Evolutionary conservation across 345 rosid genomes (phyloP).

Genomic region (Laguncularia racemosa): DNA sequence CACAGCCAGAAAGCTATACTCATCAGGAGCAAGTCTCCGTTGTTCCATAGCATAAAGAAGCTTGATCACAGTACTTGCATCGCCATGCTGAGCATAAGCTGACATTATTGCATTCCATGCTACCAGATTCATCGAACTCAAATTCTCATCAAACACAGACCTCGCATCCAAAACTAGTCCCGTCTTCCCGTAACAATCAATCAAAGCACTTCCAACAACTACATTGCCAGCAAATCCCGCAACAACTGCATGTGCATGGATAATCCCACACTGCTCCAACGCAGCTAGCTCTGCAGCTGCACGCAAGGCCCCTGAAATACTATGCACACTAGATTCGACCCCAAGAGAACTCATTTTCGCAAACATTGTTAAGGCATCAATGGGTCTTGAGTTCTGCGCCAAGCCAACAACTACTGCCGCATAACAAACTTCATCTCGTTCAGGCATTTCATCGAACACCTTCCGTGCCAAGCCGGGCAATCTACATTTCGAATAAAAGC

Average conservation of each 20-base stretch:
- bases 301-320: conserved; percentile 30
- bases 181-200: conserved; percentile 41
- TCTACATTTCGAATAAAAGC: conserved; percentile 18
- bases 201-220: conserved; percentile 23
- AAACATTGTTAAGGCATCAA: conserved; percentile 27
- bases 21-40: conserved; percentile 27
- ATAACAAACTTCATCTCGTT: conserved; percentile 31
- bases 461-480: conserved; percentile 15
- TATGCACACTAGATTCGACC: conserved; percentile 22
- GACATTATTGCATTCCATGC: conserved; percentile 42
- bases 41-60: conserved; percentile 23
- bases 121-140: conserved; percentile 19
- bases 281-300: conserved; percentile 35
- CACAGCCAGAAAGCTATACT: conserved; percentile 30
- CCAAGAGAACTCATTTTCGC: conserved; percentile 19
- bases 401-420: conserved; percentile 32
- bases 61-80: conserved; percentile 17
- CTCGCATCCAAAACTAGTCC: conserved; percentile 32
- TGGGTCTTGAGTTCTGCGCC: conserved; percentile 22
- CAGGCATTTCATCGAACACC: conserved; percentile 37
- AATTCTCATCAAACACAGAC: conserved; percentile 29
- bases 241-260: conserved; percentile 37
- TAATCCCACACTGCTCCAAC: conserved; percentile 31
- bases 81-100: conserved; percentile 41
- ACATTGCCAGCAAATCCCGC: conserved; percentile 26